Base-by-base conservation (phyloP, 2,329 filamentous ascomycete genomes). In the Emergomyces orientalis region DNA sequence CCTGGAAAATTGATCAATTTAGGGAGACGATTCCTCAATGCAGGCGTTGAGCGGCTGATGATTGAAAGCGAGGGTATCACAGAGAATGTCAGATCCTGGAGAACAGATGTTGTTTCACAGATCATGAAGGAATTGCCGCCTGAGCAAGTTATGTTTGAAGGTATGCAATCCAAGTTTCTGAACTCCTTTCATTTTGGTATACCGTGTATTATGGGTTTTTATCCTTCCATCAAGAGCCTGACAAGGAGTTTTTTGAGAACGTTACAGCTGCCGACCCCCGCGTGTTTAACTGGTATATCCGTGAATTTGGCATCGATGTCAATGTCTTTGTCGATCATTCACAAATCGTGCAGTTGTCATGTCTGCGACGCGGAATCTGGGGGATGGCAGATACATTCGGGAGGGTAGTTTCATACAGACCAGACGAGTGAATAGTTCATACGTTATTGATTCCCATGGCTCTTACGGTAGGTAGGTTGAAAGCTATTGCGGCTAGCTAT, bases 41-140 rank as follows among this genome's bases (percentile, higher is more conserved):
- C 75, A 0, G 82, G 81, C 0, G 81, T 84, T 2, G 81, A 84
- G 69, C 73, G 81, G 9, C 74, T 84, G 67, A 84, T 84, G 81
- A 82, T 84, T 62, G 81, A 85, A 68, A 83, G 80, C n/a, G 81
- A 84, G 71, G 82, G 82, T 0, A 84, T 84, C 65, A 84, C 82
- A 0, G 81, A 84, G 73, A 84, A 84, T 60, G 81, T 84, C 7
- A 74, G 71, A 60, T 75, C 71, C 9, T 84, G 82, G 82, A 73
- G 80, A 62, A 84, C 80, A 2, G 82, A 84, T 66, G 81, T 84
- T 2, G 81, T 84, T 19, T 80, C 81, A 49, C 70, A 71, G 34
- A 82, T 84, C 52, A 73, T 84, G 71, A 77, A 78, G 60, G 80
- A 83, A 57, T 63, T 84, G 25, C 80, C 81, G 0, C 65, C 72